Evolutionary conservation across 805 yeast species (phyloP).

Genomic region (Naumovozyma castellii): DNA sequence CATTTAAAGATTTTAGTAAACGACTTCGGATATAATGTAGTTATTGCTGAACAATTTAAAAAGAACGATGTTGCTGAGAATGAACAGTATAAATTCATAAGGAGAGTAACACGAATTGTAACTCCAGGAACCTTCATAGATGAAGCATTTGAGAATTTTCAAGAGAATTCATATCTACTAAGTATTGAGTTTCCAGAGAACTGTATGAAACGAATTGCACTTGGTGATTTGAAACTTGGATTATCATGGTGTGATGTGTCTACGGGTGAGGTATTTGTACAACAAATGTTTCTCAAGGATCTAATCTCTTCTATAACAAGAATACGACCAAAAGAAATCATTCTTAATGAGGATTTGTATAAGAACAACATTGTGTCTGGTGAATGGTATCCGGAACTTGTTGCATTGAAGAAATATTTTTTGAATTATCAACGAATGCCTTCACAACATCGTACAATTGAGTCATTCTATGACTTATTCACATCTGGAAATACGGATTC

Average conservation of each 20-base stretch:
- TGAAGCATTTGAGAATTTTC: conserved; percentile 69
- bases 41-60: conserved; percentile 63
- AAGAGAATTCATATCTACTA: conserved; percentile 59
- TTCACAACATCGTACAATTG: conserved; percentile 32
- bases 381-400: conserved; percentile 46
- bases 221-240: conserved; percentile 43
- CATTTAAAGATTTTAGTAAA: conserved; percentile 68
- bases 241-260: conserved; percentile 85
- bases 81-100: conserved; percentile 36
- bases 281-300: conserved; percentile 49
- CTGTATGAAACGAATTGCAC: conserved; percentile 32
- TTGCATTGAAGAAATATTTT: conserved; percentile 50
- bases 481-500: conserved; percentile 13
- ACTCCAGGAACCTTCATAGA: conserved; percentile 91
- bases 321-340: conserved; percentile 71
- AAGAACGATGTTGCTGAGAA: conserved; percentile 22
- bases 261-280: conserved; percentile 68
- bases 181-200: conserved; percentile 53
- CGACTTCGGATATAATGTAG: conserved; percentile 62
- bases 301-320: conserved; percentile 66
- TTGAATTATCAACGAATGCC: conserved; percentile 43
- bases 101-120: conserved; percentile 71
- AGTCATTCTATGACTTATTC: conserved; percentile 34
- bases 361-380: conserved; percentile 35
- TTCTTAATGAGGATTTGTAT: conserved; percentile 43